Conservation (phyloP, 1,139 yeast genomes). For the Tardiomyces depauwii region DNA sequence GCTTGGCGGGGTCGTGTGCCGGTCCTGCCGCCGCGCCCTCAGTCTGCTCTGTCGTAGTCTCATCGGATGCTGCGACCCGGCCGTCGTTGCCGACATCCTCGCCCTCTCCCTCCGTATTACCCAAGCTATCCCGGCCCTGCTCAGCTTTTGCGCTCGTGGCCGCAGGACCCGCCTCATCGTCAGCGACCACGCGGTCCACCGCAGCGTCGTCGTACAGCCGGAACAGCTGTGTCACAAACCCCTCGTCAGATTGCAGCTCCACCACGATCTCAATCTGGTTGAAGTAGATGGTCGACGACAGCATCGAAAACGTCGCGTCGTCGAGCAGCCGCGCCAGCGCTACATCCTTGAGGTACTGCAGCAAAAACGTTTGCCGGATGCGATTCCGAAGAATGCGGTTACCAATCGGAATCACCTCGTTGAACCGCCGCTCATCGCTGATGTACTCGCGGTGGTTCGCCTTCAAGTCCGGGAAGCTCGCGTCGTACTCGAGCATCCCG, state of each 20-base stretch:
- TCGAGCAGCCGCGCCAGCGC: conserved; percentile 73
- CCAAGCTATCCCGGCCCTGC: no score
- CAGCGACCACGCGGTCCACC: background rate
- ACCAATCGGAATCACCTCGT: conserved; percentile 59
- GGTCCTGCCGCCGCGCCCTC: conserved; percentile 5
- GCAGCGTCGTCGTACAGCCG: conserved; percentile 33
- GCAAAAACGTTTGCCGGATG: conserved; percentile 62
- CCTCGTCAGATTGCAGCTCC: conserved; percentile 45
- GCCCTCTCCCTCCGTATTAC: conserved; percentile 1
- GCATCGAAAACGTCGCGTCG: conserved; percentile 58
- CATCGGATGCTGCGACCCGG: conserved; percentile 9
- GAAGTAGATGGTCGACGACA: conserved; percentile 53
- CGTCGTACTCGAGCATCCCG: conserved; percentile 88
- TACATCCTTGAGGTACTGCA: conserved; percentile 77
- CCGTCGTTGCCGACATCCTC: conserved; percentile 6
- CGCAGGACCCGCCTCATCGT: background rate
- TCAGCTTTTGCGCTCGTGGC: no score
- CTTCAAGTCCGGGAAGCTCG: conserved; percentile 67
- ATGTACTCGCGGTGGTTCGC: conserved; percentile 69
- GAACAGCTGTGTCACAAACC: conserved; percentile 43
- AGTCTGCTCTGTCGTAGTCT: no score
- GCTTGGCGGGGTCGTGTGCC: conserved; percentile 7
- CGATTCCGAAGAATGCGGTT: conserved; percentile 39
- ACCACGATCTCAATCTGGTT: conserved; percentile 64
- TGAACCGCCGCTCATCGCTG: conserved; percentile 46